Base-by-base conservation (phyloP, 164 flowering plant species). In the Cinnamomum micranthum region DNA sequence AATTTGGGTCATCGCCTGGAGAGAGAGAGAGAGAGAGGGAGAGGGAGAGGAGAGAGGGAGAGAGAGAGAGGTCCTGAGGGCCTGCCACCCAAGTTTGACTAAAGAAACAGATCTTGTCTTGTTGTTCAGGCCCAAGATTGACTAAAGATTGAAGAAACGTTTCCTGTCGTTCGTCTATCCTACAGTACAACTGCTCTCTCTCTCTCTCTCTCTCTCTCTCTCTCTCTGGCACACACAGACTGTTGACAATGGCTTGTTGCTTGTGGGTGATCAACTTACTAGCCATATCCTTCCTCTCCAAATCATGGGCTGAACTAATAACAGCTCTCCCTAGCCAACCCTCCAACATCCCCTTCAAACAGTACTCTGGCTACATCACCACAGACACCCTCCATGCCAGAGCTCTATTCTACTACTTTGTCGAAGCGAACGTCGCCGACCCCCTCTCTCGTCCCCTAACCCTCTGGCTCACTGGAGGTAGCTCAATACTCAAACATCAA, bases 401-500 rank as follows among this genome's bases (percentile, higher is more conserved):
- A 73, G 84, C 86, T 19, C 77, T 86, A 1, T 84, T 86, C 76
- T 84, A 86, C 50, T 86, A 86, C 69, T 86, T 86, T 31, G 83
- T 82, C 9, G 85, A 86, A 81, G 86, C 87, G 0, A 77, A 81
- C 2, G 25, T 79, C 10, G n/a, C 68, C 1, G 27, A 81, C n/a
- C 81, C 84, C 0, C 74, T 79, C 22, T 80, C 86, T 7, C 82
- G 50, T 64, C 88, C 86, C 28, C 64, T 86, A 28, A 86, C 87
- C 31, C 64, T 81, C 78, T 86, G 88, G 86, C 81, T 84, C 66
- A 86, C 82, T 82, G 88, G 88, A 82, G 86, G 7, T 24, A 25
- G 5, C 47, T 3, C 60, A 55, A 15, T n/a, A n/a, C n/a, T 13
- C 59, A 52, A 3, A 3, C 19, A 13, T 52, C 19, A 52, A 12